Percentiles rank a stretch among this genome's conserved stretches.
phyloP scores from a whole-genome alignment of 2,329 filamentous ascomycete genomes.

The Arthrobotrys sphaeroides region DNA sequence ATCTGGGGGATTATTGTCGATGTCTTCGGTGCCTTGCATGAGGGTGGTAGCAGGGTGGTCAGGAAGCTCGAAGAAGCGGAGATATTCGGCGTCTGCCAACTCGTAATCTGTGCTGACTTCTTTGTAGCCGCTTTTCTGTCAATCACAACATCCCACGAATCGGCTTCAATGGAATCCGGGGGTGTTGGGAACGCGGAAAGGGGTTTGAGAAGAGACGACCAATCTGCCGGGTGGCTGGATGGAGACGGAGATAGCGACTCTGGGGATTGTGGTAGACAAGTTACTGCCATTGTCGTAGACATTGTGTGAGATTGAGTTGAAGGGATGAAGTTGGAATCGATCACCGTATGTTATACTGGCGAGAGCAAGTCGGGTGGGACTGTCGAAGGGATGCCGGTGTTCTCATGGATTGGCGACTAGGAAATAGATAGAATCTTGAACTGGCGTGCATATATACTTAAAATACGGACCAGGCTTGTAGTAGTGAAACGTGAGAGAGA shows the following conservation, averaged over 20 bases:
- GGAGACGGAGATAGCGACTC: conserved; percentile 46
- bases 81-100: conserved; percentile 44
- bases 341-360: conserved; percentile 43
- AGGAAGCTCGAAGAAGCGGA: conserved; percentile 36
- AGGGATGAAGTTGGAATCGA: conserved; percentile 16
- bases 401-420: conserved; percentile 42
- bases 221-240: conserved; percentile 36
- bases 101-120: background rate
- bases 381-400: conserved; percentile 28
- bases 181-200: conserved; percentile 50
- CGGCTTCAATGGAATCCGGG: conserved; percentile 44
- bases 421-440: conserved; percentile 14
- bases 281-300: conserved; percentile 37
- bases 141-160: conserved; percentile 27
- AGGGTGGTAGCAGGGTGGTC: conserved; percentile 29
- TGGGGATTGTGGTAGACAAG: conserved; percentile 46
- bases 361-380: background rate
- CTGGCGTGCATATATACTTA: conserved; percentile 42
- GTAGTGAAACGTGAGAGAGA: background rate
- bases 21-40: conserved; percentile 31
- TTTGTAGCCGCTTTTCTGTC: background rate
- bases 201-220: conserved; percentile 47
- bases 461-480: conserved; percentile 24
- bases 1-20: conserved; percentile 26
- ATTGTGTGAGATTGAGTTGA: conserved; percentile 10